Conservation (phyloP, 495 filamentous ascomycete species). For the Podospora sp. region DNA sequence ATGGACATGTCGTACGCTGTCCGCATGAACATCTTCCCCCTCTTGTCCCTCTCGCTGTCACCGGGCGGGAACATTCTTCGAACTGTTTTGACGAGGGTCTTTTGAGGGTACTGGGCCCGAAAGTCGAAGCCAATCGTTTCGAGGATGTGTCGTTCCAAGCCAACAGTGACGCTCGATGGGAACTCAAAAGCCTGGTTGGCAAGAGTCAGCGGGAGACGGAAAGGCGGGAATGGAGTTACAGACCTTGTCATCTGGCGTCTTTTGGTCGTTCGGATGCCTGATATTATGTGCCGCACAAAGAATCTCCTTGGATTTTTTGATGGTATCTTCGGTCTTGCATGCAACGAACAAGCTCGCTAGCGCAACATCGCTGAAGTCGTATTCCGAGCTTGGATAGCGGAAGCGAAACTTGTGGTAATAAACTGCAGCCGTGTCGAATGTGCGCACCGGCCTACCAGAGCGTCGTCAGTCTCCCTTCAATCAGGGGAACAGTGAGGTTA, state of each 20-base stretch:
- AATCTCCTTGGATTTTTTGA: conserved; percentile 95
- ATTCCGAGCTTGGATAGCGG: conserved; percentile 71
- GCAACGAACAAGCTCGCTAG: conserved; percentile 86
- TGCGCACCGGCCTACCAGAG: conserved; percentile 67
- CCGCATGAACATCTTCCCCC: conserved; percentile 53
- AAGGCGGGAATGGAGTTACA: conserved; percentile 21
- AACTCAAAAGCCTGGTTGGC: conserved; percentile 70
- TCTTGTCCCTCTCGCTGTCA: neutral
- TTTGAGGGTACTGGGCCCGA: conserved; percentile 84
- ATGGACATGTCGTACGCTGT: conserved; percentile 78
- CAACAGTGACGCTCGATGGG: conserved; percentile 75
- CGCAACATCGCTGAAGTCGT: conserved; percentile 73
- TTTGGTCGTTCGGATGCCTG: conserved; percentile 70
- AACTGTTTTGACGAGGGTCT: conserved; percentile 74
- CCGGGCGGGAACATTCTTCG: conserved; percentile 50
- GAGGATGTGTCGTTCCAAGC: conserved; percentile 90
- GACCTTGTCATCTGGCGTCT: conserved; percentile 82
- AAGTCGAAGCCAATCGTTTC: conserved; percentile 93
- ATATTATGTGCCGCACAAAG: conserved; percentile 88
- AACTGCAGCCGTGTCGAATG: conserved; percentile 78
- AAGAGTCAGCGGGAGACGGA: neutral
- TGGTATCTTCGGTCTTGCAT: conserved; percentile 96
- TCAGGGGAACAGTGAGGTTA: conserved; percentile 17
- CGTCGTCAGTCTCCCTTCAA: conserved; percentile 16
- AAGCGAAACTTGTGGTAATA: conserved; percentile 92